phyloP scores from a whole-genome alignment of 2,329 filamentous ascomycete genomes.

The Alternaria gaisen region DNA sequence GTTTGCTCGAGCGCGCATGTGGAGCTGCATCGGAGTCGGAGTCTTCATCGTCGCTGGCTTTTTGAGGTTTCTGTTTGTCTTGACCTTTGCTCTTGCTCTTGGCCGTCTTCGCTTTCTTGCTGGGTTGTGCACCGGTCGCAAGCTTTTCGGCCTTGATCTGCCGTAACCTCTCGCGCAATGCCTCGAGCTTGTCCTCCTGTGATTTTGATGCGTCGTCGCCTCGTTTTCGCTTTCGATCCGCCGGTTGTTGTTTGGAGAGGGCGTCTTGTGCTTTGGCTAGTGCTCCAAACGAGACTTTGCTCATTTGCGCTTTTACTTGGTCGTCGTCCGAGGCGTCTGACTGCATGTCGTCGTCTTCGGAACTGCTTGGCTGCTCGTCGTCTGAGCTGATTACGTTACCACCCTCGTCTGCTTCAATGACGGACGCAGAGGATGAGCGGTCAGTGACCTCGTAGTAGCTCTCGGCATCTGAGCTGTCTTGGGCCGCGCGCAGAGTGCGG shows the following conservation, averaged over 20 bases:
- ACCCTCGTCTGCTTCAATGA: constrained; percentile 51
- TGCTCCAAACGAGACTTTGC: constrained; percentile 84
- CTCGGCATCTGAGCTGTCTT: constrained; percentile 50
- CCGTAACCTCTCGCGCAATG: constrained; percentile 55
- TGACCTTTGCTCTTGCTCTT: constrained; percentile 24
- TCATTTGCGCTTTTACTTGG: constrained; percentile 58
- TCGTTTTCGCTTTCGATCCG: constrained; percentile 55
- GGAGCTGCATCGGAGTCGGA: constrained; percentile 47
- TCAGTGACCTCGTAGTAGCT: constrained; percentile 53
- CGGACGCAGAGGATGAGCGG: constrained; percentile 50
- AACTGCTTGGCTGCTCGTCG: constrained; percentile 35
- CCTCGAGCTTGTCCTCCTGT: constrained; percentile 58
- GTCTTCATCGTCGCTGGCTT: constrained; percentile 44
- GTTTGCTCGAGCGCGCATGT: constrained; percentile 74
- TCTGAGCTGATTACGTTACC: constrained; percentile 49
- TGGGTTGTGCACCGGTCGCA: constrained; percentile 31
- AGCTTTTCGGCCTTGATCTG: constrained; percentile 55
- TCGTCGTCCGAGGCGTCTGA: constrained; percentile 51
- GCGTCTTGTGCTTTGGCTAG: constrained; percentile 84
- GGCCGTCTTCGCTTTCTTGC: constrained; percentile 30
- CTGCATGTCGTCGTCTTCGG: constrained; percentile 40
- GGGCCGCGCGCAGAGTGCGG: constrained; percentile 47
- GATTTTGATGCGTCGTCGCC: constrained; percentile 49
- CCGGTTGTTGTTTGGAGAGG: constrained; percentile 55
- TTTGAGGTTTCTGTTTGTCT: constrained; percentile 42